Evolutionary conservation across 1,139 yeast genomes (phyloP).

Genomic region (Magnusiomyces starmeri): DNA sequence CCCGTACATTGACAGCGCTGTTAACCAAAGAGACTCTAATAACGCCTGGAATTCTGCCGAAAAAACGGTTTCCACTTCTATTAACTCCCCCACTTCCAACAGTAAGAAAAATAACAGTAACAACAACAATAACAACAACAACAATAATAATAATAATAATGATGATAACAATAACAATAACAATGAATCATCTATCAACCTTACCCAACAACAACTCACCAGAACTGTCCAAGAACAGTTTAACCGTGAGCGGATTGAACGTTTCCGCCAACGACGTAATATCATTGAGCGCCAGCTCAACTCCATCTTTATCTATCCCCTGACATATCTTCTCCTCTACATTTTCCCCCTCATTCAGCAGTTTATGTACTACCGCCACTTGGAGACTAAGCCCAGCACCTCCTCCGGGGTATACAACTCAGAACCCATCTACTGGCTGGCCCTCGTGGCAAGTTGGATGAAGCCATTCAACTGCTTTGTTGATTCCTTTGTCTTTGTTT

Average conservation of each 20-base stretch:
- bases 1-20: constrained; percentile 3
- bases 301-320: constrained; percentile 74
- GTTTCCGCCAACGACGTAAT: constrained; percentile 52
- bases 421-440: constrained; percentile 55
- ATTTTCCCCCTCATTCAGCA: constrained; percentile 71
- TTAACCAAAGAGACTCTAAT: no score
- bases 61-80: no score
- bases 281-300: constrained; percentile 73
- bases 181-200: background rate
- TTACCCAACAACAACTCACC: background rate
- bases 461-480: constrained; percentile 77
- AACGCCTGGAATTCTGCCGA: no score
- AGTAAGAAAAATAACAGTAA: background rate
- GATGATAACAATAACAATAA: background rate
- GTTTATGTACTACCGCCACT: constrained; percentile 43
- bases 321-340: constrained; percentile 76
- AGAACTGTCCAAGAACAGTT: constrained; percentile 36
- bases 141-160: background rate
- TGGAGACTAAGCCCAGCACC: constrained; percentile 8
- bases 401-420: background rate
- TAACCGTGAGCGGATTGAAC: constrained; percentile 46
- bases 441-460: constrained; percentile 61
- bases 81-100: background rate
- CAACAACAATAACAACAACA: background rate
- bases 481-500: constrained; percentile 66